Evolutionary conservation across 2,329 filamentous ascomycete species (phyloP), one percentile per base, ranked within the genome.

Genomic region (Pseudogymnoascus sp.): DNA sequence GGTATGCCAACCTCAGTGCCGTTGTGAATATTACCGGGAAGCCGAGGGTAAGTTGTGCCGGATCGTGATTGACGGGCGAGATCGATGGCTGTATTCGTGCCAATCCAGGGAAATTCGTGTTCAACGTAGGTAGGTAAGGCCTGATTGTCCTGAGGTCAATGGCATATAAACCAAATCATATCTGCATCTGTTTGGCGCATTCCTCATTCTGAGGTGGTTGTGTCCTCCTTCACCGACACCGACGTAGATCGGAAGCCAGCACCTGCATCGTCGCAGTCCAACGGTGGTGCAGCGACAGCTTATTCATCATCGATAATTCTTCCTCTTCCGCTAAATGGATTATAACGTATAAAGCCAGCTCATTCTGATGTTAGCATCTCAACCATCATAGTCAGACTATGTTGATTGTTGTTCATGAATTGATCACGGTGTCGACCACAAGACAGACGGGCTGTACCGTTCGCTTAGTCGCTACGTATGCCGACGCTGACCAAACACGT

Each of bases 401-500:
- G 49, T 35, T 55, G 49, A 55, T 55, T 35, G 49, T 55, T 55
- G 49, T 33, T 55, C 28, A 14, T 55, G 49, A 35, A 55, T 55
- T 55, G 49, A 55, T 55, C 28, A 55, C 49, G 9, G 49, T 55
- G 49, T 33, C 9, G 49, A 35, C 11, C 49, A 35, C 49, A 16
- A 14, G 28, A 35, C 28, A 12, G n/a, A 28, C 25, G 8, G 22
- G 11, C 45, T 55, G n/a, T 30, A 33, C 8, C n/a, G 28, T 33
- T 55, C 49, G 49, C 49, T 55, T 55, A 55, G 49, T 33, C 2
- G 16, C 28, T 55, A 55, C 49, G 49, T 55, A 55, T 35, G 49
- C 49, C 49, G n/a, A 35, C 28, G 49, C 49, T 22, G 28, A 55
- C 49, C 49, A 55, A 55, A 55, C 49, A 55, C 49, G 49, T 55